These are phyloP conservation scores for Lepiota subincarnata DNA, from an alignment of 768 basidiomycete species.

Conservation along the genomic window DNA sequence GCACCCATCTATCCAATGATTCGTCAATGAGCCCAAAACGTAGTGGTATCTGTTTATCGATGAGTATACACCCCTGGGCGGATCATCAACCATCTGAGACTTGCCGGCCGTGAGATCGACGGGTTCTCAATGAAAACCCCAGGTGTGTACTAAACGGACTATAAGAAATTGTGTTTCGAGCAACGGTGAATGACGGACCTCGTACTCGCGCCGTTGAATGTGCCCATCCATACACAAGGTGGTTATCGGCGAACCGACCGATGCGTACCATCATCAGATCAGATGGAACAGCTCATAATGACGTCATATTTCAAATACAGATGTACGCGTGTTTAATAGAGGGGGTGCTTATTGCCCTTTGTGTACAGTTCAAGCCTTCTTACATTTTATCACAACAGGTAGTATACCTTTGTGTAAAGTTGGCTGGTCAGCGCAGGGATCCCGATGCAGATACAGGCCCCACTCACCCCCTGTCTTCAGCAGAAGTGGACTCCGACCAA, in stretches of 20 bases:
- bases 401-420: conserved; percentile 1
- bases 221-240: background rate
- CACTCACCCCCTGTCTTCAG: conserved; percentile 15
- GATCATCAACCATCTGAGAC: background rate
- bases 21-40: conserved; percentile 58
- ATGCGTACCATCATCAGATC: background rate
- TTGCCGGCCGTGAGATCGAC: background rate
- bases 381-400: conserved; percentile 7
- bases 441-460: background rate
- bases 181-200: background rate
- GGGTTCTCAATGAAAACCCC: conserved; percentile 1
- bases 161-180: background rate
- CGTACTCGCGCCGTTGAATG: background rate
- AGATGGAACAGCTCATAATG: background rate
- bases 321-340: background rate
- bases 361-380: background rate
- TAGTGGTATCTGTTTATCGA: conserved; percentile 40
- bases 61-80: too few species aligned
- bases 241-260: background rate
- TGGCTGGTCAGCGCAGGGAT: background rate
- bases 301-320: conserved; percentile 5
- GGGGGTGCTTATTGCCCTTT: background rate
- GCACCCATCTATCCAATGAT: conserved; percentile 45
- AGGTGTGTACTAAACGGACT: background rate
- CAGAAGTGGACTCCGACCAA: conserved; percentile 11